phyloP scores from a whole-genome alignment of 2,329 filamentous ascomycete genomes.

The Pyricularia sp. region DNA sequence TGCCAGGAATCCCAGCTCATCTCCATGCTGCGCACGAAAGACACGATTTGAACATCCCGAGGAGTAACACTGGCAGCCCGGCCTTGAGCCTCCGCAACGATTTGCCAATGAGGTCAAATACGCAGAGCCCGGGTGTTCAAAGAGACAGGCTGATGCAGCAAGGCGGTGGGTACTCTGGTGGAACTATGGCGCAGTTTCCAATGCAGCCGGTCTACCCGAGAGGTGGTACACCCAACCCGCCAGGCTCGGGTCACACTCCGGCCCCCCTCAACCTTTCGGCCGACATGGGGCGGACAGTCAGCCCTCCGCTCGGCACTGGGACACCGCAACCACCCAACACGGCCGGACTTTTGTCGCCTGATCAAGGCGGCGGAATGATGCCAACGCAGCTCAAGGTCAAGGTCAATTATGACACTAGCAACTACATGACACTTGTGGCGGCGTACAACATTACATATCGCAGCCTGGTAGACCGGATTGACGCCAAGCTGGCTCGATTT shows the following conservation, averaged over 20 bases:
- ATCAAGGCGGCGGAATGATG: slow-evolving; percentile 25
- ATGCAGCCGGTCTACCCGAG: slow-evolving; percentile 42
- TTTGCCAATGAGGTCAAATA: slow-evolving; percentile 57
- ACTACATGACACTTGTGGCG: slow-evolving; percentile 92
- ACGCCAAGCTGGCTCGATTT: slow-evolving; percentile 84
- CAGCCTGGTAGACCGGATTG: slow-evolving; percentile 87
- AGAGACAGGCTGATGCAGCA: slow-evolving; percentile 45
- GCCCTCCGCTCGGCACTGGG: slow-evolving; percentile 26
- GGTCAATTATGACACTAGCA: slow-evolving; percentile 77
- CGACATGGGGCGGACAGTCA: slow-evolving; percentile 15
- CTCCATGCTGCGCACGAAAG: slow-evolving; percentile 43
- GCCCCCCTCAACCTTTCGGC: slow-evolving; percentile 23
- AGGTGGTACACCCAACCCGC: slow-evolving; percentile 32
- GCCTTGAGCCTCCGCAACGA: slow-evolving; percentile 39
- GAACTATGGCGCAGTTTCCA: slow-evolving; percentile 47
- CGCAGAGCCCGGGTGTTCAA: slow-evolving; percentile 61
- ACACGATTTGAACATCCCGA: slow-evolving; percentile 54
- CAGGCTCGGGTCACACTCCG: slow-evolving; percentile 17
- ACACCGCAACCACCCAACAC: slow-evolving; percentile 18
- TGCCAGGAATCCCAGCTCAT: slow-evolving; percentile 69
- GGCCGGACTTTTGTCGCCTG: slow-evolving; percentile 24
- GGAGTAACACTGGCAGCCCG: slow-evolving; percentile 78
- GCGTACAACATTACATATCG: slow-evolving; percentile 93
- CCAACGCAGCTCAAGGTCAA: slow-evolving; percentile 87
- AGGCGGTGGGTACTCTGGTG: slow-evolving; percentile 37